Percentiles rank a stretch among this genome's conserved stretches.
These are phyloP conservation scores for Aspergillus glaucus DNA, from an alignment of 2,329 filamentous ascomycete species.

Conservation along the genomic window DNA sequence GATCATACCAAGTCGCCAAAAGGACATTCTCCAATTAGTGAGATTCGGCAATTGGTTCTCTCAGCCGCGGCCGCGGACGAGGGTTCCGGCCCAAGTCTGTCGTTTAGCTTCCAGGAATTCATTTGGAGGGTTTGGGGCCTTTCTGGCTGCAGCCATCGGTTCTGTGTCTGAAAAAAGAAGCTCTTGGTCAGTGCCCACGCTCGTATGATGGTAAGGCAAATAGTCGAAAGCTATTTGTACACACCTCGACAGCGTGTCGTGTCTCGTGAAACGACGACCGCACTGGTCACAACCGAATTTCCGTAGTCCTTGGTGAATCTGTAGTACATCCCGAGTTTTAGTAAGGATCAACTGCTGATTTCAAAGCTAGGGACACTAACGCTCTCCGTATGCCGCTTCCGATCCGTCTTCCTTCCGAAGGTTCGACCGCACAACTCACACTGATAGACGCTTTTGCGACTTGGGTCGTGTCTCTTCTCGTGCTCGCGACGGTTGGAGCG, in stretches of 20 bases:
- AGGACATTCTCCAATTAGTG: too few relatives aligned
- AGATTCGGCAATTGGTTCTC: background rate
- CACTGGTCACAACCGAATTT: slow-evolving; percentile 68
- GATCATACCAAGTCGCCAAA: too few relatives aligned
- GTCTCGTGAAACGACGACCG: slow-evolving; percentile 65
- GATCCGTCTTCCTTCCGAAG: slow-evolving; percentile 78
- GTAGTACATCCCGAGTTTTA: slow-evolving; percentile 19
- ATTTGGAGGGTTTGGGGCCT: background rate
- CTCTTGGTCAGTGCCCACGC: background rate
- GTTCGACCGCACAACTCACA: slow-evolving; percentile 67
- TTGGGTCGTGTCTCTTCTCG: slow-evolving; percentile 74
- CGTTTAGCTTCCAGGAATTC: background rate
- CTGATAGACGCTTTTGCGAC: slow-evolving; percentile 62
- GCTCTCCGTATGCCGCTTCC: slow-evolving; percentile 51
- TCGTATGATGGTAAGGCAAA: background rate
- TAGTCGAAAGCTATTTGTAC: slow-evolving; percentile 11
- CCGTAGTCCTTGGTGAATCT: slow-evolving; percentile 68
- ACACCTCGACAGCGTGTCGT: slow-evolving; percentile 76
- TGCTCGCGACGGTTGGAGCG: slow-evolving; percentile 85
- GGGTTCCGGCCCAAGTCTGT: background rate
- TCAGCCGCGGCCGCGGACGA: background rate
- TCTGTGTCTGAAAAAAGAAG: background rate
- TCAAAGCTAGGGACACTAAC: slow-evolving; percentile 35
- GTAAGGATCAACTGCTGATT: background rate
- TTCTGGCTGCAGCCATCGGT: background rate